Evolutionary conservation across 306 rosid species (phyloP), one percentile per base, ranked within the genome.

Genomic region (Mimosa bimucronata): DNA sequence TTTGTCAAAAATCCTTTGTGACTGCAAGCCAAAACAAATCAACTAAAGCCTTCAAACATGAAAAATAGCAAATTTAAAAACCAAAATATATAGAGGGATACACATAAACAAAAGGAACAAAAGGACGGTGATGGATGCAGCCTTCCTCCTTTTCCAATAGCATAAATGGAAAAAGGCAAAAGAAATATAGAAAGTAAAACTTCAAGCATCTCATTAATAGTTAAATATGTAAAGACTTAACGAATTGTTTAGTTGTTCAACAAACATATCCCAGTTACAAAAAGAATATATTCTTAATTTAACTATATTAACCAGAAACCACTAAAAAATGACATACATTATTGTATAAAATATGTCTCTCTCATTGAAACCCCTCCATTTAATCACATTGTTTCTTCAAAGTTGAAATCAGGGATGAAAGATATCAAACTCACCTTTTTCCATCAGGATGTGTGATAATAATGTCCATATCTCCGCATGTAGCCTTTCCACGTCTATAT

Each of bases 381-480:
- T 18, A 78, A 40, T 61, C 41, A 60, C 26, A 57, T n/a, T 50
- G 44, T 76, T 79, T 58, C 60, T 84, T 50, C 40, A 65, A 52
- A 31, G 41, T 14, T 9, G 57, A 73, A 52, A 29, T 44, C 34
- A 82, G 78, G 71, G 12, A 72, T 48, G 14, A 21, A 30, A 53
- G 62, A 65, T 72, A 71, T 42, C 69, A 82, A 62, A 66, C 65
- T 55, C 71, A 92, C 98, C 98, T 92, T 74, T 64, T 84, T 77
- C 97, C 98, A 90, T 95, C 97, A 55, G 97, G 97, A 86, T 95
- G 97, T 37, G 98, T 95, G 61, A 92, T 83, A 82, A 95, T 75
- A 83, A 95, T 79, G 82, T 95, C 98, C 84, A 95, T 86, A 88
- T 95, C 98, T 61, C 98, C 98, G 77, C 98, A 95, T 42, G 92